phyloP scores from a whole-genome alignment of 768 basidiomycete species.

The Serendipita sp. region DNA sequence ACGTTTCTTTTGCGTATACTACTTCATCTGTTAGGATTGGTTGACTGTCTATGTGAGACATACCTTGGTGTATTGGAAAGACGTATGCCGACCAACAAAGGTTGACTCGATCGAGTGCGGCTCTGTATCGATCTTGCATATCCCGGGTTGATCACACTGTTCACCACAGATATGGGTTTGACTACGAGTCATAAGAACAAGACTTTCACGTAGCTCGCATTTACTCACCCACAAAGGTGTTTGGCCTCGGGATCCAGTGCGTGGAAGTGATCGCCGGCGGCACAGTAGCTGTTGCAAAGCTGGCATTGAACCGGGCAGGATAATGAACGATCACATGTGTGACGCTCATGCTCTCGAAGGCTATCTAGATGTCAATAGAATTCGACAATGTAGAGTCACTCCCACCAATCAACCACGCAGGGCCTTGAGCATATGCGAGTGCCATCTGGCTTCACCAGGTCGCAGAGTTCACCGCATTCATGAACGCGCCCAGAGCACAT shows the following conservation, averaged over 20 bases:
- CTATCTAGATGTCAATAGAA: neutral
- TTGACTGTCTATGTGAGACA: neutral
- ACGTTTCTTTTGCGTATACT: constrained; percentile 24
- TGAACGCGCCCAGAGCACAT: constrained; percentile 38
- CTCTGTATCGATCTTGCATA: constrained; percentile 41
- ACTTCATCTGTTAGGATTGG: neutral
- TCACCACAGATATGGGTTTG: constrained; percentile 38
- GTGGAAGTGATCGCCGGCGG: constrained; percentile 35
- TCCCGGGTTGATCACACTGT: constrained; percentile 31
- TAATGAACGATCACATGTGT: constrained; percentile 35
- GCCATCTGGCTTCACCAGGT: neutral
- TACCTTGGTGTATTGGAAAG: constrained; percentile 32
- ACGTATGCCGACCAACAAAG: constrained; percentile 43
- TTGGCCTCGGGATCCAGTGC: constrained; percentile 25
- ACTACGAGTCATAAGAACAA: constrained; percentile 18
- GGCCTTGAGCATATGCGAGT: neutral
- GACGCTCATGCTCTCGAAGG: constrained; percentile 24
- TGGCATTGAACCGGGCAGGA: constrained; percentile 37
- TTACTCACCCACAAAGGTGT: constrained; percentile 45
- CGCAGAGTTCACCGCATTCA: constrained; percentile 34
- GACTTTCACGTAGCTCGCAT: neutral
- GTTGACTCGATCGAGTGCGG: constrained; percentile 47
- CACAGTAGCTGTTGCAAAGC: constrained; percentile 41
- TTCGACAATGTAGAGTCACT: neutral
- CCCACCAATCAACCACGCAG: neutral